Conservation (phyloP, 345 rosid species). For the Populus deltoides region DNA sequence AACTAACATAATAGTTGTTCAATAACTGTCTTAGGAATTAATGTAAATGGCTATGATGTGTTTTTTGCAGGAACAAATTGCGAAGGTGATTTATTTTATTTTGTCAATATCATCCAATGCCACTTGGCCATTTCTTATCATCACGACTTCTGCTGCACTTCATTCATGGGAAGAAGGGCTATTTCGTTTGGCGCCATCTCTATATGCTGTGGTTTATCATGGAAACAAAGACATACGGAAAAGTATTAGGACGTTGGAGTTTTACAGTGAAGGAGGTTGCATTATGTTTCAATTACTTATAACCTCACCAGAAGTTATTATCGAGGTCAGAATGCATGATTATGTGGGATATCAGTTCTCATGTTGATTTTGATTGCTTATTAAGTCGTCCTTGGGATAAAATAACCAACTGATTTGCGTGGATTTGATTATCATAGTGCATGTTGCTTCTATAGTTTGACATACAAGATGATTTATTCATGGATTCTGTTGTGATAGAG, state of each 20-base stretch:
- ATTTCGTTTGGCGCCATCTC: conserved; percentile 35
- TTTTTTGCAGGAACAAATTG: conserved; percentile 47
- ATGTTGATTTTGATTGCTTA: too few species aligned
- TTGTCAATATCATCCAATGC: conserved; percentile 26
- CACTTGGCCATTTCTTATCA: conserved; percentile 44
- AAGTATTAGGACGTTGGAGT: conserved; percentile 44
- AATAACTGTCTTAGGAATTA: neutral
- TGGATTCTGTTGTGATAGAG: neutral
- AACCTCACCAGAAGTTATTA: conserved; percentile 42
- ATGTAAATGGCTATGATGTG: conserved; percentile 4
- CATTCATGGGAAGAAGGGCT: conserved; percentile 50
- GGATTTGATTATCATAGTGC: neutral
- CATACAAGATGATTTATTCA: neutral
- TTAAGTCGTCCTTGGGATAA: too few species aligned
- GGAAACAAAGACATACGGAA: conserved; percentile 38
- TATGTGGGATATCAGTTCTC: too few species aligned
- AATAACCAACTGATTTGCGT: too few species aligned
- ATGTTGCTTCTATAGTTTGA: conserved; percentile 2
- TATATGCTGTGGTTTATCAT: conserved; percentile 41
- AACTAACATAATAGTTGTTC: too few species aligned
- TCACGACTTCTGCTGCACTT: conserved; percentile 38
- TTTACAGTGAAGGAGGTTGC: conserved; percentile 34
- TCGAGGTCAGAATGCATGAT: conserved; percentile 37
- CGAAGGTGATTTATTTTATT: conserved; percentile 40
- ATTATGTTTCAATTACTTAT: conserved; percentile 49